A percentile compares a stretch with the other conserved stretches of the same genome.
Evolutionary conservation across 495 filamentous ascomycete genomes (phyloP).

Genomic region (Penicillium ochrochloron): DNA sequence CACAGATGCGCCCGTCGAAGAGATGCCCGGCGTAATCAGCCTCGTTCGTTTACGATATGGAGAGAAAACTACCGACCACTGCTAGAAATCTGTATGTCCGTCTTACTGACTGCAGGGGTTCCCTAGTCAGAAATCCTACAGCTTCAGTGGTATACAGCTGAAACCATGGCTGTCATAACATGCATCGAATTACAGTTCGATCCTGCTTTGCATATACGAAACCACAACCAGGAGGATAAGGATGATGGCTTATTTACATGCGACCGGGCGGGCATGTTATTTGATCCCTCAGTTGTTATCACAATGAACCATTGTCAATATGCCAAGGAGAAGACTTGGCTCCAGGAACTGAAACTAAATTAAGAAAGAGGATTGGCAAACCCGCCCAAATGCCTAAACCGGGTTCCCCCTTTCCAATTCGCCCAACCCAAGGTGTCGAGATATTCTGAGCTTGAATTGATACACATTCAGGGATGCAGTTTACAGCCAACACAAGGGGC

Average conservation of each 20-base stretch:
- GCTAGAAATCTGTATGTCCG: no score
- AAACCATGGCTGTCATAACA: neutral
- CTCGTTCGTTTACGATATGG: neutral
- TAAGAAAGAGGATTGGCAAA: neutral
- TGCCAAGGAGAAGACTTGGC: neutral
- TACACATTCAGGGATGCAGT: neutral
- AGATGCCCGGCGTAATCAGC: neutral
- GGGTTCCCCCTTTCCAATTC: neutral
- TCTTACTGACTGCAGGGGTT: neutral
- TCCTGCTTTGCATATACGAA: neutral
- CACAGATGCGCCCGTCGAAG: no score
- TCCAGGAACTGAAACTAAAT: neutral
- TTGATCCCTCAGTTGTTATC: neutral
- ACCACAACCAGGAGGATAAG: neutral
- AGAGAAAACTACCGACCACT: neutral
- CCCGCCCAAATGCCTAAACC: neutral
- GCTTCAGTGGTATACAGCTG: neutral
- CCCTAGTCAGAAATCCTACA: neutral
- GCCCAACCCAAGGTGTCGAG: neutral
- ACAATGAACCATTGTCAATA: neutral
- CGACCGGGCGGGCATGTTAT: neutral
- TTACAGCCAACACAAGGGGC: constrained; percentile 4
- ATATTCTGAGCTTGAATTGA: neutral
- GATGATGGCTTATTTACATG: neutral
- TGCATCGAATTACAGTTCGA: neutral